phyloP scores from a whole-genome alignment of 345 rosid genomes.

The Rhodomyrtus tomentosa region DNA sequence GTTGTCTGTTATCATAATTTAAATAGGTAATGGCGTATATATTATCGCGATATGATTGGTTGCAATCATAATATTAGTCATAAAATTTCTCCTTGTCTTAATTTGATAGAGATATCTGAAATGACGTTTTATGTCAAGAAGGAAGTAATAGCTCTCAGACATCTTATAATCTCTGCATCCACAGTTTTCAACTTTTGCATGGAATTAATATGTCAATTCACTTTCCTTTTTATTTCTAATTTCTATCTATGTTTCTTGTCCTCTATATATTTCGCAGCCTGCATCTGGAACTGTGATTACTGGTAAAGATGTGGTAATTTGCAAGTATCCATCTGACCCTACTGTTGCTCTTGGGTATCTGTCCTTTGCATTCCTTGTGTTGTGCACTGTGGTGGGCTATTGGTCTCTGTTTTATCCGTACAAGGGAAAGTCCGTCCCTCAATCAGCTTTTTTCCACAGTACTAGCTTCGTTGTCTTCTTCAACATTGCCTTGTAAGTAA shows the following conservation, averaged over 20 bases:
- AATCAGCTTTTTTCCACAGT: constrained; percentile 49
- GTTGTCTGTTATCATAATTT: not conserved
- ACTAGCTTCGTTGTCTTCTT: constrained; percentile 56
- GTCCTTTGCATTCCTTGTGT: constrained; percentile 56
- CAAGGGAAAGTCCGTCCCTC: constrained; percentile 68
- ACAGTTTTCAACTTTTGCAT: not conserved
- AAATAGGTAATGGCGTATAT: not conserved
- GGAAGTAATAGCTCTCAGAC: not conserved
- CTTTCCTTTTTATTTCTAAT: not conserved
- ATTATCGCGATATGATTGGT: not conserved
- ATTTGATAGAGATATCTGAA: not conserved
- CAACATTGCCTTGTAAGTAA: constrained; percentile 69
- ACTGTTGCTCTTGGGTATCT: constrained; percentile 60
- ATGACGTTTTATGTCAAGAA: not conserved
- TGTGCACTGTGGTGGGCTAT: constrained; percentile 42
- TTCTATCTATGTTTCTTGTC: not conserved
- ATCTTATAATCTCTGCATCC: not conserved
- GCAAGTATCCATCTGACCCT: constrained; percentile 84
- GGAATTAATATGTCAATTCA: not conserved
- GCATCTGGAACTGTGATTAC: constrained; percentile 55
- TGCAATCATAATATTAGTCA: not conserved
- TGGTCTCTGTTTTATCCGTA: constrained; percentile 61
- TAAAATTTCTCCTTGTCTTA: not conserved
- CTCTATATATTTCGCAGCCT: constrained; percentile 28
- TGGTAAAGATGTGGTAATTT: constrained; percentile 52